A percentile compares a stretch with the other conserved stretches of the same genome.
phyloP scores from a whole-genome alignment of 1,284 basidiomycete genomes.

The Acaromyces ingoldii region DNA sequence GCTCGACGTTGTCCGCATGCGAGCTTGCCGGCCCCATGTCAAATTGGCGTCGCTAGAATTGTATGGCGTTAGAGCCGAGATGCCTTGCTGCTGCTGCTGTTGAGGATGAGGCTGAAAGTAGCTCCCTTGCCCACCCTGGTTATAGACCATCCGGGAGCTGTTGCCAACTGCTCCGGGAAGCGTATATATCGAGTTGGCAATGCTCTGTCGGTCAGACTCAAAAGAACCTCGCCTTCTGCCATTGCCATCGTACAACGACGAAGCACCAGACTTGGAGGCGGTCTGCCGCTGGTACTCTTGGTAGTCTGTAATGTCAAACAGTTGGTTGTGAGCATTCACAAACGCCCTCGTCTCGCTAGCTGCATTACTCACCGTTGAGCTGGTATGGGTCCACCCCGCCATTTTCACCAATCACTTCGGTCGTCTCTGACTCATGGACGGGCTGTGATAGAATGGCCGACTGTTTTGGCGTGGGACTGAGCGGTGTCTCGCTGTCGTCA shows the following conservation, averaged over 20 bases:
- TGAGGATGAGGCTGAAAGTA: background rate
- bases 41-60: background rate
- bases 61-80: constrained; percentile 2
- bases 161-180: constrained; percentile 18
- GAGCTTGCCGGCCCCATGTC: constrained; percentile 25
- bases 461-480: too few relatives aligned
- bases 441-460: constrained; percentile 6
- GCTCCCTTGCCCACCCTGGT: background rate
- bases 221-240: constrained; percentile 26
- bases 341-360: too few relatives aligned
- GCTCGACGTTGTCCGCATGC: constrained; percentile 30
- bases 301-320: constrained; percentile 2
- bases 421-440: background rate
- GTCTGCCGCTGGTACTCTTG: constrained; percentile 12
- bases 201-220: constrained; percentile 36
- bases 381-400: too few relatives aligned
- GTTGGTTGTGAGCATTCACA: background rate
- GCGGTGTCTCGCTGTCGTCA: too few relatives aligned
- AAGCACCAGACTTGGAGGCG: constrained; percentile 20
- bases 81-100: background rate
- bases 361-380: constrained; percentile 3
- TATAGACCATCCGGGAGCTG: constrained; percentile 24
- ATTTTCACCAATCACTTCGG: background rate
- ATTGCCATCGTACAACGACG: constrained; percentile 36
- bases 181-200: constrained; percentile 35